Conservation (phyloP, 2,329 filamentous ascomycete species). For the Calonectria pteridis region DNA sequence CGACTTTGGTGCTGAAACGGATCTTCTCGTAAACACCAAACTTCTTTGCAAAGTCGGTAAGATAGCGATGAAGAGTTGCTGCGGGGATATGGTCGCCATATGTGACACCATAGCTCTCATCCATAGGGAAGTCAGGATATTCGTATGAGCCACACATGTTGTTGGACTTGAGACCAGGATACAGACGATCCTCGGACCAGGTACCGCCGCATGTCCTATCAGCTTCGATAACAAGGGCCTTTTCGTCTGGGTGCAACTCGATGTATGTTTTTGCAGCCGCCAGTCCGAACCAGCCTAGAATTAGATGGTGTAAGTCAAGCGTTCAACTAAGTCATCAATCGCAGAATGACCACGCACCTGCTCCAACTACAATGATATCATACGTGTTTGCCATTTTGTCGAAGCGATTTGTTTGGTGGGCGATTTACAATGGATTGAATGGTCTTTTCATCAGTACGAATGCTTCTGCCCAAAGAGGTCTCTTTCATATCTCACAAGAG, state of each 20-base stretch:
- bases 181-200: constrained; percentile 69
- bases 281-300: constrained; percentile 61
- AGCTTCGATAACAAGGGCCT: constrained; percentile 62
- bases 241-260: constrained; percentile 59
- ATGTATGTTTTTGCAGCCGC: constrained; percentile 64
- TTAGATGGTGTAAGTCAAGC: background rate
- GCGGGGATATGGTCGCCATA: constrained; percentile 51
- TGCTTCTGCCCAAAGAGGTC: background rate
- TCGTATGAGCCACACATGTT: constrained; percentile 73
- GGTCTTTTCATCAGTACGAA: background rate
- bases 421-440: background rate
- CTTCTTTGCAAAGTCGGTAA: constrained; percentile 51
- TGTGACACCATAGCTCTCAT: constrained; percentile 54
- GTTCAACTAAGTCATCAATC: no score
- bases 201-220: constrained; percentile 66
- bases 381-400: background rate
- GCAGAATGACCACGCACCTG: background rate
- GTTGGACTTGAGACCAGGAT: constrained; percentile 72
- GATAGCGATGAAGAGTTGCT: constrained; percentile 49
- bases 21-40: constrained; percentile 62
- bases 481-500: background rate
- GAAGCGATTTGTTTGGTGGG: background rate
- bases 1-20: constrained; percentile 62
- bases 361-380: constrained; percentile 18
- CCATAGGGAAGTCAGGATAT: constrained; percentile 72